phyloP scores from a whole-genome alignment of 2,329 filamentous ascomycete genomes.

The Colletotrichum phormii region DNA sequence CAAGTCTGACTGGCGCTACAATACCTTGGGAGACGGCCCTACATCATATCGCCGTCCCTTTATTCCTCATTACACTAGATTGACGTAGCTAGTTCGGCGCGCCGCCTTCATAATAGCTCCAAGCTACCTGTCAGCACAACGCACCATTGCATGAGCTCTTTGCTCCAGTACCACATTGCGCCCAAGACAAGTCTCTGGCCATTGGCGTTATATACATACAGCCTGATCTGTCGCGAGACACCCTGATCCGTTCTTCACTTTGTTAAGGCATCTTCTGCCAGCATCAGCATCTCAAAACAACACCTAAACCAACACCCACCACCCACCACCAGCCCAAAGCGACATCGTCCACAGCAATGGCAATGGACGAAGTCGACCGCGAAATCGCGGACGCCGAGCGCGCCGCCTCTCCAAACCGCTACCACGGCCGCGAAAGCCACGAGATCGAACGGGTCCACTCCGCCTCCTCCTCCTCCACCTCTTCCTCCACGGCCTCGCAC shows the following conservation, averaged over 20 bases:
- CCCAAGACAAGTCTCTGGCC: neutral
- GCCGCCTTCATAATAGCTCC: constrained; percentile 15
- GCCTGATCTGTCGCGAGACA: neutral
- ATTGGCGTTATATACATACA: neutral
- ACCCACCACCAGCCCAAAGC: neutral
- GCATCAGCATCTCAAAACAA: neutral
- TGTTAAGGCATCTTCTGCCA: neutral
- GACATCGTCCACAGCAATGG: constrained; percentile 44
- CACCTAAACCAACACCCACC: neutral
- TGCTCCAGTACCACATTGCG: neutral
- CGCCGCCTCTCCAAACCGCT: constrained; percentile 59
- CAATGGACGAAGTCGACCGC: constrained; percentile 65
- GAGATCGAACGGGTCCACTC: constrained; percentile 72
- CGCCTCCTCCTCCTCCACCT: constrained; percentile 62
- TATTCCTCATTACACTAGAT: constrained; percentile 10
- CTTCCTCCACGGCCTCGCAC: constrained; percentile 56
- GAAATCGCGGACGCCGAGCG: constrained; percentile 65
- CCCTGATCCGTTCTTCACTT: neutral
- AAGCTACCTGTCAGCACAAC: constrained; percentile 11
- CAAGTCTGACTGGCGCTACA: constrained; percentile 20
- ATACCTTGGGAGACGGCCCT: neutral
- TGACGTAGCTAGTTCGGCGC: constrained; percentile 24
- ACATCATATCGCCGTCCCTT: neutral
- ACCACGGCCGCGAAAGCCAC: constrained; percentile 56
- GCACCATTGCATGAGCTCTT: constrained; percentile 15